These are phyloP conservation scores for Capronia americana DNA, from an alignment of 2,329 filamentous ascomycete genomes.

Conservation along the genomic window DNA sequence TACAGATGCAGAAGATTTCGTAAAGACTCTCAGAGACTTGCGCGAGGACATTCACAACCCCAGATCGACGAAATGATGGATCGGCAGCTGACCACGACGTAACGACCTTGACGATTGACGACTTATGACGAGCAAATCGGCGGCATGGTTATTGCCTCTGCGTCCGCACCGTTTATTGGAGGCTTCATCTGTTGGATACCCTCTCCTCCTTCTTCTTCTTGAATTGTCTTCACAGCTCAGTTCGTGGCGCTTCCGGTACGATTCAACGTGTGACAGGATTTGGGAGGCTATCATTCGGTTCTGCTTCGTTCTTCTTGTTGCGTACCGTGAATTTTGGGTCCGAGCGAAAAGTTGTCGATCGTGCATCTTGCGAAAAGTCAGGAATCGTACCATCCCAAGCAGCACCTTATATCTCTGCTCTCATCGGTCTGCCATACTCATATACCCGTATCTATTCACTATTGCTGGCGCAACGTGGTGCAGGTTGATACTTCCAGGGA, in stretches of 20 bases:
- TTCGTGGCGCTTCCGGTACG: conserved; percentile 1
- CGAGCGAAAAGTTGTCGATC: conserved; percentile 1
- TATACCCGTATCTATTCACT: background rate
- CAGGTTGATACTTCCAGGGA: background rate
- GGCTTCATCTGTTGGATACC: conserved; percentile 26
- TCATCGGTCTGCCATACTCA: background rate
- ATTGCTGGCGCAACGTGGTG: background rate
- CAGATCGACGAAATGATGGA: conserved; percentile 16
- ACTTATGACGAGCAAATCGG: conserved; percentile 21
- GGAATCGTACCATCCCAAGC: background rate
- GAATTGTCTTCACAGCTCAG: conserved; percentile 28
- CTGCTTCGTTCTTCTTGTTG: background rate
- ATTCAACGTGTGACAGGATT: background rate
- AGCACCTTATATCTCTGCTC: background rate
- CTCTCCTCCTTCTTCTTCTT: conserved; percentile 27
- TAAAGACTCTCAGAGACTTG: conserved; percentile 45
- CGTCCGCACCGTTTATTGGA: conserved; percentile 4
- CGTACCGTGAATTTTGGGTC: background rate
- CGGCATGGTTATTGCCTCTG: conserved; percentile 15
- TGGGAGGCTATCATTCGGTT: background rate
- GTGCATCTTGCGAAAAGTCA: conserved; percentile 1
- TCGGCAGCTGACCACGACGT: conserved; percentile 22
- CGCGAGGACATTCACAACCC: conserved; percentile 32
- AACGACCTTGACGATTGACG: conserved; percentile 29
- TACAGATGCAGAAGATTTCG: conserved; percentile 50